A percentile compares a stretch with the other conserved stretches of the same genome.
Conservation (phyloP, 129 eudicot genomes). For the Flaveria ramosissima region DNA sequence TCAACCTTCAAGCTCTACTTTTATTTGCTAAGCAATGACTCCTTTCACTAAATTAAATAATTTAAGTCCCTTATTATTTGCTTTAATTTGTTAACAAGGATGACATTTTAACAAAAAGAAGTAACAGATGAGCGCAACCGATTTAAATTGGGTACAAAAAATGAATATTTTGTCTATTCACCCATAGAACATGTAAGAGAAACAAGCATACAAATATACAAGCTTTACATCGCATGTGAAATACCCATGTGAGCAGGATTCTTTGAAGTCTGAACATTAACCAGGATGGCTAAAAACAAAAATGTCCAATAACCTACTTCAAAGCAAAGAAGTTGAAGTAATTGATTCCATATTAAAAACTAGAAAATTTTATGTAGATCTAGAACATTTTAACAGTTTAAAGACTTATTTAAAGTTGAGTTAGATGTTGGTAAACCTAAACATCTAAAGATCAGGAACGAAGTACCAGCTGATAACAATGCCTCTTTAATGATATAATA, state of each 20-base stretch:
- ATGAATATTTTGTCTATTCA: background rate
- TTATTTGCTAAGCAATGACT: background rate
- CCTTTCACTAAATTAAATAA: background rate
- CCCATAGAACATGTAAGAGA: background rate
- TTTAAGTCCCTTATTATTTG: background rate
- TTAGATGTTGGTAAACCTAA: background rate
- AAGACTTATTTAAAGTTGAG: background rate
- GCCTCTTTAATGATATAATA: background rate
- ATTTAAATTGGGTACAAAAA: background rate
- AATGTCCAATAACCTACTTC: background rate
- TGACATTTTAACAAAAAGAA: slow-evolving; percentile 5
- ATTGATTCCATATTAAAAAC: background rate
- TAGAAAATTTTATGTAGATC: background rate
- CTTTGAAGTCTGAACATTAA: background rate
- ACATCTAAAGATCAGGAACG: background rate
- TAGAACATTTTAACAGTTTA: background rate
- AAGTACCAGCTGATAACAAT: slow-evolving; percentile 9
- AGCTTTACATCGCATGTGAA: too few species aligned
- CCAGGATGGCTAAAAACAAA: slow-evolving; percentile 2
- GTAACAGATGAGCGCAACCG: background rate
- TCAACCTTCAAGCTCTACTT: slow-evolving; percentile 1
- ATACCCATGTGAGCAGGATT: slow-evolving; percentile 14
- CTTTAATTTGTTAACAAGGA: background rate
- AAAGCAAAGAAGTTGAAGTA: background rate
- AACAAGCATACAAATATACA: background rate